A percentile compares a stretch with the other conserved stretches of the same genome.
phyloP scores from a whole-genome alignment of 345 rosid genomes.

The Populus alba region DNA sequence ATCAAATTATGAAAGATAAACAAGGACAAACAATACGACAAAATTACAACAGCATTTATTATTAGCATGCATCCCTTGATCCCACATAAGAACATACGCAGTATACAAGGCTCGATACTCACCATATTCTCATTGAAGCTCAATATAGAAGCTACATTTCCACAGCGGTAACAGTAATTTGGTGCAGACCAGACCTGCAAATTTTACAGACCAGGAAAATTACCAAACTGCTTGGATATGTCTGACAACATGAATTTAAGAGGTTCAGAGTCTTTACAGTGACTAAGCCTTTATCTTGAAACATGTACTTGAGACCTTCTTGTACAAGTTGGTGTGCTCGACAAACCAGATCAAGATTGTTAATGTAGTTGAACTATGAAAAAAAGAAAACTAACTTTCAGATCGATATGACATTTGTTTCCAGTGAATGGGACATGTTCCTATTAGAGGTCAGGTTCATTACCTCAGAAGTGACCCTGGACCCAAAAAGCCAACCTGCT shows the following conservation, averaged over 20 bases:
- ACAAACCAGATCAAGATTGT: conserved; percentile 90
- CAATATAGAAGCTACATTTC: conserved; percentile 98
- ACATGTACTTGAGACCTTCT: conserved; percentile 99
- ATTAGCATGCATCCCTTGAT: neutral
- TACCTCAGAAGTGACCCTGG: conserved; percentile 99
- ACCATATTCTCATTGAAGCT: conserved; percentile 98
- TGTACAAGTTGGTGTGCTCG: conserved; percentile 99
- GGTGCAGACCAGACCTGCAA: conserved; percentile 99
- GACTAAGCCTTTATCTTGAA: conserved; percentile 98
- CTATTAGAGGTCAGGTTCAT: neutral
- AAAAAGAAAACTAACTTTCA: neutral
- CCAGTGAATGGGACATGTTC: neutral
- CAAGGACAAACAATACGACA: neutral
- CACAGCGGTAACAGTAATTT: conserved; percentile 98
- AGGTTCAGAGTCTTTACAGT: conserved; percentile 53
- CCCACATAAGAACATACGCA: neutral
- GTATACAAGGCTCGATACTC: conserved; percentile 2
- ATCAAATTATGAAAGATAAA: neutral
- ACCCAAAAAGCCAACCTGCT: conserved; percentile 99
- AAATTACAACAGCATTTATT: neutral
- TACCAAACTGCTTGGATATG: conserved; percentile 14
- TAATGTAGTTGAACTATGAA: conserved; percentile 88
- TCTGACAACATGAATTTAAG: neutral
- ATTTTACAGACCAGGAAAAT: conserved; percentile 21
- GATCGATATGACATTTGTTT: conserved; percentile 12